Evolutionary conservation across 2,329 filamentous ascomycete genomes (phyloP), one percentile per base, ranked within the genome.

Genomic region (Fusarium pininemorale): DNA sequence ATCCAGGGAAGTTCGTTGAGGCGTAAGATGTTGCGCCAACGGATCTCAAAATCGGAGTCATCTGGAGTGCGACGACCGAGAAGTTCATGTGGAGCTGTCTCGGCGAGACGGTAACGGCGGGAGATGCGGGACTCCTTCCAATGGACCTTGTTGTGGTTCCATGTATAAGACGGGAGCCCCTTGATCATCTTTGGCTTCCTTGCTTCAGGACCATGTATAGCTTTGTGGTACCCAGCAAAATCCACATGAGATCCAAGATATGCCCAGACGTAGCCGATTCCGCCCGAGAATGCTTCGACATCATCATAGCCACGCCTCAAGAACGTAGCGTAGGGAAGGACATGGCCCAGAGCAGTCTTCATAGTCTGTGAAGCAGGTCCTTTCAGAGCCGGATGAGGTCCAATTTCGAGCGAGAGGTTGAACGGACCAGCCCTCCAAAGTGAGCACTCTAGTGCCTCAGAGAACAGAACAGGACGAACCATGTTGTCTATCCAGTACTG

Each of bases 401-500:
- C 55, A 3, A 65, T 38, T 12, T 65, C 62, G 1, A 65, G 45
- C 0, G 55, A 35, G 2, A 48, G 45, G 5, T 63, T 39, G n/a
- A 44, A 63, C 8, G 63, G 51, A 2, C 58, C 32, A n/a, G 39
- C 48, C 28, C 50, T 63, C 45, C 39, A 48, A 0, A 45, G 6
- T 1, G 38, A 65, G 10, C 50, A 44, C n/a, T 66, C 63, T 4
- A 62, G 6, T 10, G 63, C 63, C 3, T 41, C 41, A 2, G 63
- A 54, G 41, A 66, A 66, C 2, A 63, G 35, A 1, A 66, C 63
- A 1, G 63, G 63, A 1, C 50, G 41, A 5, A 48, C 41, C 63
- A 66, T 63, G 2, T 63, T 66, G 8, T 66, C 63, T 0, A 63
- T 50, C 63, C 58, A 66, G 8, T 66, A 66, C n/a, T 63, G 47